phyloP scores from a whole-genome alignment of 2,329 filamentous ascomycete species.

The Nigrospora oryzae region DNA sequence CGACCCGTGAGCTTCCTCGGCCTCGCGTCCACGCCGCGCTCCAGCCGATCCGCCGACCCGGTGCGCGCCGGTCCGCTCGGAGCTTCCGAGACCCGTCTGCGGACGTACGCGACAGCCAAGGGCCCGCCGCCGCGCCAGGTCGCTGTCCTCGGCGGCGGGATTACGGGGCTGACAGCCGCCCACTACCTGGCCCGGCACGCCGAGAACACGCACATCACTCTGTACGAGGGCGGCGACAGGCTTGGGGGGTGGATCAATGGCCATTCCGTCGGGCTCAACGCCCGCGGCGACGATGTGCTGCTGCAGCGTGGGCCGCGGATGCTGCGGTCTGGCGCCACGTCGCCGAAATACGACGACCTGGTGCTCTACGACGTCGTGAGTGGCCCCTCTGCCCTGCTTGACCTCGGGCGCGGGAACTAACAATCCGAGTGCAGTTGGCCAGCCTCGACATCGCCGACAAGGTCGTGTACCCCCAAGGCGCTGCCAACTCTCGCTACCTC shows the following conservation, averaged over 20 bases:
- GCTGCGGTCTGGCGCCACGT: constrained; percentile 42
- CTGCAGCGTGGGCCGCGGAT: constrained; percentile 84
- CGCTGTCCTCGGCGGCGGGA: constrained; percentile 71
- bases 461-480: constrained; percentile 38
- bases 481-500: constrained; percentile 59
- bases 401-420: too few species aligned
- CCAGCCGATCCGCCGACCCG: background rate
- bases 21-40: background rate
- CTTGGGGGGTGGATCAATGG: constrained; percentile 82
- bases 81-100: constrained; percentile 2
- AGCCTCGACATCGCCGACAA: constrained; percentile 48
- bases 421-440: constrained; percentile 35
- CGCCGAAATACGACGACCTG: constrained; percentile 46
- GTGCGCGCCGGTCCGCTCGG: background rate
- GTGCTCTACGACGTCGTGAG: constrained; percentile 65
- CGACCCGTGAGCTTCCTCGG: background rate
- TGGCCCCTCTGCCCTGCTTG: constrained; percentile 1
- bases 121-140: constrained; percentile 27
- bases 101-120: constrained; percentile 9
- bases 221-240: constrained; percentile 66
- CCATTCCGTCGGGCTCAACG: constrained; percentile 49
- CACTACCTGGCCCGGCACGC: constrained; percentile 66
- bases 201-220: constrained; percentile 60
- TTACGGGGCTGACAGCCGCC: constrained; percentile 73
- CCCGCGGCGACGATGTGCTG: constrained; percentile 47